Base-by-base conservation (phyloP, 1,284 basidiomycete species). In the Pyrrhoderma noxium region DNA sequence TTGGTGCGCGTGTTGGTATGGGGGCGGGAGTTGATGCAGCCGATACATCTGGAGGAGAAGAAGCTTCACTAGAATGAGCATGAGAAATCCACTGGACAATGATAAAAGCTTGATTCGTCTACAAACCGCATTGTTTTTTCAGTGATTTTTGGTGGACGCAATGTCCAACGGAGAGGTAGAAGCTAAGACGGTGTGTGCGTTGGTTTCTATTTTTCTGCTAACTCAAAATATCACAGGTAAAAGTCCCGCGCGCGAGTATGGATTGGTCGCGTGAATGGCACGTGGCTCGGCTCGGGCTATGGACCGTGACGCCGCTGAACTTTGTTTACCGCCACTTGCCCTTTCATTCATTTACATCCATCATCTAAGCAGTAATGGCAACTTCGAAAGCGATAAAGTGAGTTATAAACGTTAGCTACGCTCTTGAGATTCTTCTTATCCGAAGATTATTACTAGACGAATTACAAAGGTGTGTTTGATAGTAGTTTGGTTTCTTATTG, bases 11-110 rank as follows among this genome's bases (percentile, higher is more conserved):
- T 48, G 56, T 44, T 44, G 56, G 49, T 16, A n/a, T 14, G 36
- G 63, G 56, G 39, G 63, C 61, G 1, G 65, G 55, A 4, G 62
- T 59, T 5, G 59, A 60, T 7, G 65, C 58, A 1, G 71, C 67
- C 18, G 73, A 74, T 13, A 64, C 58, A 47, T 74, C 71, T 47
- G 65, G 67, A 18, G 66, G 59, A 18, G 63, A 56, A 14, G 58
- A 58, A 11, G 57, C 46, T 27, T 56, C 56, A 16, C 61, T 52
- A 14, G 55, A 50, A 31, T 31, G 27, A 31, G 27, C 27, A 31
- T 31, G 27, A 31, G 27, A 31, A 31, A 31, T 31, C 5, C 27
- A 31, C 18, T 19, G 18, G 21, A 19, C 23, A 44, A 5, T 2
- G 21, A 23, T n/a, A 39, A 19, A n/a, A 19, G n/a, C 37, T 3